Base-by-base conservation (phyloP, 2,329 filamentous ascomycete genomes). In the Ophiognomonia clavigignenti-juglandacearum region DNA sequence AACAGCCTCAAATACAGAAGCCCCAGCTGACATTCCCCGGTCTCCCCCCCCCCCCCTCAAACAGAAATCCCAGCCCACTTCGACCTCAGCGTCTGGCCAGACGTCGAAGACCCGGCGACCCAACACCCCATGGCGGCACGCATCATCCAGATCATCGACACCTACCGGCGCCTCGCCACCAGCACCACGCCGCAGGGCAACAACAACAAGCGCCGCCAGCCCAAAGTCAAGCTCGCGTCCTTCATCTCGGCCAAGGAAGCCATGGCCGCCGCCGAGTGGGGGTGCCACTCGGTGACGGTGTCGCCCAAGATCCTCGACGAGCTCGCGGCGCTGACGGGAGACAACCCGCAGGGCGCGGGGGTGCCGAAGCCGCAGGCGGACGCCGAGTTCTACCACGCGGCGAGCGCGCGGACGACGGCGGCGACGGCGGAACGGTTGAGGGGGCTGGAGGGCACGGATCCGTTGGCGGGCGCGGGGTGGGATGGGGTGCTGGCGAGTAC, bases 141-240 rank as follows among this genome's bases (percentile, higher is more conserved):
- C 14, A 57, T 74, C n/a, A 49, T 73, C 18, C 71, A 74, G 52
- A 76, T 76, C 36, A 58, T 73, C 14, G 68, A 74, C 49, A 70
- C 64, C 0, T 76, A 74, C 59, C 66, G 63, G 48, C 62, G 61
- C 3, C 62, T n/a, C n/a, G n/a, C n/a, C n/a, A n/a, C n/a, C n/a
- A n/a, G n/a, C n/a, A n/a, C n/a, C n/a, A n/a, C n/a, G n/a, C n/a
- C n/a, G n/a, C n/a, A n/a, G n/a, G n/a, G n/a, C n/a, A n/a, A n/a
- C n/a, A n/a, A n/a, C n/a, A n/a, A n/a, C n/a, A n/a, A n/a, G n/a
- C 65, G 67, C 48, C 64, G 68, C 43, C 72, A 76, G 57, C 72
- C 73, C 1, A 59, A 72, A 10, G 53, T 75, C 13, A 75, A 74
- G 56, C 69, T 69, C 35, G 71, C 71, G 4, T 71, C 69, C 55